These are phyloP conservation scores for Coemansia biformis DNA, from an alignment of 192 early-diverging fungal genomes.

Conservation along the genomic window DNA sequence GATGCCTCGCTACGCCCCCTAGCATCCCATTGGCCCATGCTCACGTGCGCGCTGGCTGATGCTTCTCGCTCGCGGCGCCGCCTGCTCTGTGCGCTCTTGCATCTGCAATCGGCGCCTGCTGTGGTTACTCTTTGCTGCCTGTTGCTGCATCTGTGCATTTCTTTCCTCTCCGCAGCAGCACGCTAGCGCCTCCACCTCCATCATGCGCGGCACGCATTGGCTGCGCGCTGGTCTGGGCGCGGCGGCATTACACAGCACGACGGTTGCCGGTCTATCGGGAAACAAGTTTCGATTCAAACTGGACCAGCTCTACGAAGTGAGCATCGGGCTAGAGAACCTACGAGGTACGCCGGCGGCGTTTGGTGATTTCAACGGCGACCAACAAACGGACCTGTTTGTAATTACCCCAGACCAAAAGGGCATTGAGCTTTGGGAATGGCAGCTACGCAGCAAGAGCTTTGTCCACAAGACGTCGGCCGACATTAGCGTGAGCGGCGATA, in stretches of 20 bases:
- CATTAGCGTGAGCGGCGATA: constrained; percentile 34
- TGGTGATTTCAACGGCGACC: constrained; percentile 81
- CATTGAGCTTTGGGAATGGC: constrained; percentile 68
- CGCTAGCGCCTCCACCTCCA: too few species aligned
- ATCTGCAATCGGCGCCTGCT: too few species aligned
- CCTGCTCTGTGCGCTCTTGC: too few species aligned
- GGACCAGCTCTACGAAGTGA: constrained; percentile 58
- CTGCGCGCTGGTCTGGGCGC: not conserved
- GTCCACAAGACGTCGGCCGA: constrained; percentile 47
- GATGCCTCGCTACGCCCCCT: too few species aligned
- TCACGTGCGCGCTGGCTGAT: too few species aligned
- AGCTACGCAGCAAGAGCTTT: constrained; percentile 51
- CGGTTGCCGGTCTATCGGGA: constrained; percentile 4
- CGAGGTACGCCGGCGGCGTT: constrained; percentile 75
- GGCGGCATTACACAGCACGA: not conserved
- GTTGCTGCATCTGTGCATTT: not conserved
- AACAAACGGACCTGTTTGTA: constrained; percentile 79
- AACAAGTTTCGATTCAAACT: constrained; percentile 48
- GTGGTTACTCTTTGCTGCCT: too few species aligned
- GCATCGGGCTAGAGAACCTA: constrained; percentile 58
- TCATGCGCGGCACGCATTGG: not conserved
- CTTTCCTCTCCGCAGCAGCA: constrained; percentile 1
- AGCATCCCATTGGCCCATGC: too few species aligned
- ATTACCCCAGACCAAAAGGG: constrained; percentile 62
- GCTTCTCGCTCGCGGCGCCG: too few species aligned